Percentiles rank a stretch among this genome's conserved stretches.
Evolutionary conservation across 148 eudicot genomes (phyloP).

Genomic region (Vaccinium macrocarpon): DNA sequence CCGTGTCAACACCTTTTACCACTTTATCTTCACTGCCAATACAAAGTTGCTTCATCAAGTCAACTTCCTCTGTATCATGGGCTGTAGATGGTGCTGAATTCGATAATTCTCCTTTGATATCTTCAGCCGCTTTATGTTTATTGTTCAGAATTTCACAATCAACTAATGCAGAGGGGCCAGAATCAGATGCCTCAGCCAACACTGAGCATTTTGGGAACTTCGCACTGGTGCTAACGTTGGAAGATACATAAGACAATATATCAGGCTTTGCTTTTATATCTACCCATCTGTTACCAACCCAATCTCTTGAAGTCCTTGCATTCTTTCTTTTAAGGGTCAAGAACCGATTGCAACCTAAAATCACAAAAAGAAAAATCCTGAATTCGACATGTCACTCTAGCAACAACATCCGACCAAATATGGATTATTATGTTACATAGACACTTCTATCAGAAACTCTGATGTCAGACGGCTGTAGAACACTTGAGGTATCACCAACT

Average conservation of each 20-base stretch:
- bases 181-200: slow-evolving; percentile 13
- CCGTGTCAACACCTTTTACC: slow-evolving; percentile 3
- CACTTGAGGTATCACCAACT: neutral
- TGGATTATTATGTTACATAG: neutral
- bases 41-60: neutral
- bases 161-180: neutral
- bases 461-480: neutral
- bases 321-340: slow-evolving; percentile 20
- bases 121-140: slow-evolving; percentile 23
- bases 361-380: neutral
- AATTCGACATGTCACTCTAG: neutral
- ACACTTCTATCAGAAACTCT: neutral
- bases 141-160: slow-evolving; percentile 15
- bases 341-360: slow-evolving; percentile 30
- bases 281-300: slow-evolving; percentile 43
- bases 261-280: slow-evolving; percentile 29
- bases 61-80: neutral
- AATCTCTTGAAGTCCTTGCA: slow-evolving; percentile 38
- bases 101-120: slow-evolving; percentile 8
- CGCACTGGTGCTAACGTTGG: slow-evolving; percentile 9
- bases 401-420: neutral
- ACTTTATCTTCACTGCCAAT: neutral
- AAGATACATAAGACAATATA: slow-evolving; percentile 21
- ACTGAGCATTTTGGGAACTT: neutral
- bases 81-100: neutral